Evolutionary conservation across 1,139 yeast genomes (phyloP), one percentile per base, ranked within the genome.

Genomic region (Suhomyces choctaworum): DNA sequence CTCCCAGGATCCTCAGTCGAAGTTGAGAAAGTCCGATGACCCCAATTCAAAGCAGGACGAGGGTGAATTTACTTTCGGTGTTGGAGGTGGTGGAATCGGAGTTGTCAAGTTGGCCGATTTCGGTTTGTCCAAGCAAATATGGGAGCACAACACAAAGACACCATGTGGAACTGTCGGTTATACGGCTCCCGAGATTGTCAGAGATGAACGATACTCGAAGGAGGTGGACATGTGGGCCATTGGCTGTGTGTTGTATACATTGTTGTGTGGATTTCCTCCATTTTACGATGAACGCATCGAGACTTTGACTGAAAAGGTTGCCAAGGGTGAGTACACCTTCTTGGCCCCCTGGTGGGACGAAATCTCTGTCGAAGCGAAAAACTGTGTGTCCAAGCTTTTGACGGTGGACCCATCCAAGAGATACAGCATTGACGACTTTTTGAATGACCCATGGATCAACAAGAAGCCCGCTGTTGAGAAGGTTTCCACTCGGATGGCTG

Each of bases 361-460:
- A 52, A 76, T 77, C 25, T 66, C 76, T 16, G 51, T 54, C 17
- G 79, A 61, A 11, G 81, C 82, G 22, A 76, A 74, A 46, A 68
- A 76, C 48, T 80, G 95, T 60, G 96, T 90, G 7, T 60, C 78
- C 4, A 80, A 74, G 50, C 68, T 90, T 39, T 66, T 90, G 36
- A 88, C 95, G 2, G 96, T 89, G 17, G 88, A 89, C 55, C 96
- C 96, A 2, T 62, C 66, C 11, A 69, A 73, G 39, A 73, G 97
- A 47, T 88, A 87, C 57, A 79, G 86, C 5, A 83, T 88, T 42
- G 82, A 82, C 37, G 84, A 89, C 40, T 77, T 90, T 41, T 68
- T 90, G 49, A 68, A 70, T 29, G 97, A 90, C 60, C 96, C 96
- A 2, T 90, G 97, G 97, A 72, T 84, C 50, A 54, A 47, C 35